These are phyloP conservation scores for Dentipellis sp. DNA, from an alignment of 768 basidiomycete genomes.

Conservation along the genomic window DNA sequence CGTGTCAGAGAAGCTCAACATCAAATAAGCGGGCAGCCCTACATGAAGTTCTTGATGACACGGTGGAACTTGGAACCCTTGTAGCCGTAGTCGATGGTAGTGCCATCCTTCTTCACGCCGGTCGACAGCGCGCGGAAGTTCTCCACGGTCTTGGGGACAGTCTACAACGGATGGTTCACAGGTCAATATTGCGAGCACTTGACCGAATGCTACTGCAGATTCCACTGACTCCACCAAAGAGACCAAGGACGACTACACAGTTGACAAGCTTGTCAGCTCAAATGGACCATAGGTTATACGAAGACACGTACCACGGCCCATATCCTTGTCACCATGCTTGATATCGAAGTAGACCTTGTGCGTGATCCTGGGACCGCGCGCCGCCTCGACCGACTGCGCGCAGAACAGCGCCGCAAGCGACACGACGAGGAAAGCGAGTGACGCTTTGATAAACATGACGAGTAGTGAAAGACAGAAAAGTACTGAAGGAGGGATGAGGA, in stretches of 20 bases:
- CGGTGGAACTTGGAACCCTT: constrained; percentile 96
- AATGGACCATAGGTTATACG: not conserved
- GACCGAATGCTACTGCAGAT: not conserved
- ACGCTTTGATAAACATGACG: constrained; percentile 50
- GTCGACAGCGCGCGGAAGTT: constrained; percentile 95
- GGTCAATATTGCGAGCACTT: not conserved
- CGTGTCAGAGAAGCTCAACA: not conserved
- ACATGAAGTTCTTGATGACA: constrained; percentile 93
- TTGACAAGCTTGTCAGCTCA: constrained; percentile 8
- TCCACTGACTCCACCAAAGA: constrained; percentile 71
- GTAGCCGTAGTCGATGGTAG: constrained; percentile 71
- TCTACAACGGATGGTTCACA: constrained; percentile 32
- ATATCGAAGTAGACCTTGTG: constrained; percentile 94
- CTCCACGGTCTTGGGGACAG: constrained; percentile 93
- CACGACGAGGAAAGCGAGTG: constrained; percentile 51
- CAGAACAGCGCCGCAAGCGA: constrained; percentile 64
- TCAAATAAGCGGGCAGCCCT: constrained; percentile 6
- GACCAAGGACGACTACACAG: constrained; percentile 66
- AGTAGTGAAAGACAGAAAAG: constrained; percentile 18
- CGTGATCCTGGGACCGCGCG: constrained; percentile 84
- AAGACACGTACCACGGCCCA: constrained; percentile 63
- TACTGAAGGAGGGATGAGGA: too few species aligned
- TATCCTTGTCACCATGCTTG: constrained; percentile 77
- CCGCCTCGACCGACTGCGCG: constrained; percentile 64
- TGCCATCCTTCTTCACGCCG: constrained; percentile 71